Base-by-base conservation (phyloP, 768 basidiomycete genomes). In the Daedalea quercina region DNA sequence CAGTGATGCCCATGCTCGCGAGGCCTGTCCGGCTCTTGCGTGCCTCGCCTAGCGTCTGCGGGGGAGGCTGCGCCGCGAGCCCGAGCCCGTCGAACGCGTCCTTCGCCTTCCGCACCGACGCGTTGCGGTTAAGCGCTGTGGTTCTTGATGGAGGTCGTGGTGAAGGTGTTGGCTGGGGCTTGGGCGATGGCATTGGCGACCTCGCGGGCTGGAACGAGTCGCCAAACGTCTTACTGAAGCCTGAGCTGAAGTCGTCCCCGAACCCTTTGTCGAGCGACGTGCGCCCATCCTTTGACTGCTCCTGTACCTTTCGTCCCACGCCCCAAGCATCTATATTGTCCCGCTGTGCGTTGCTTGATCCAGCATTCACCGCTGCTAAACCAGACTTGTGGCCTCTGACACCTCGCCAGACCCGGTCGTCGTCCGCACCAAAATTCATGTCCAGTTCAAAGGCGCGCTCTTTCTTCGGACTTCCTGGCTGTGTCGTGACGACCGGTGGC, bases 61-160 rank as follows among this genome's bases (percentile, higher is more conserved):
- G 73, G 2, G 79, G 72, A 47, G 71, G 73, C 22, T 70, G 73
- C 24, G 68, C 60, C n/a, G 74, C 65, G 20, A 86, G 63, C 8
- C 81, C 87, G 44, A 92, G 69, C 11, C 85, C 89, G 33, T 87
- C 86, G 56, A 92, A 92, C 3, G 90, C 90, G 62, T 92, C 90
- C 57, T 77, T 85, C 19, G 74, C 54, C 48, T 54, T 55, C 24
- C 59, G 59, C 35, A 52, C 73, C 50, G 67, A 73, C 12, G 54
- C 52, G 55, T 13, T 51, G 37, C 43, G 50, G 44, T 28, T 45
- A 20, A 54, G 28, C 44, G 37, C 51, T 19, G 44, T 47, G 13
- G 58, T 59, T 11, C 52, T 47, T 13, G 60, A 55, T 34, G 53
- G 56, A 17, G 57, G 44, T 20, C 48, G 51, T 64, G 54, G 67